These are phyloP conservation scores for Colletotrichum shisoi DNA, from an alignment of 2,329 filamentous ascomycete genomes.

Conservation along the genomic window DNA sequence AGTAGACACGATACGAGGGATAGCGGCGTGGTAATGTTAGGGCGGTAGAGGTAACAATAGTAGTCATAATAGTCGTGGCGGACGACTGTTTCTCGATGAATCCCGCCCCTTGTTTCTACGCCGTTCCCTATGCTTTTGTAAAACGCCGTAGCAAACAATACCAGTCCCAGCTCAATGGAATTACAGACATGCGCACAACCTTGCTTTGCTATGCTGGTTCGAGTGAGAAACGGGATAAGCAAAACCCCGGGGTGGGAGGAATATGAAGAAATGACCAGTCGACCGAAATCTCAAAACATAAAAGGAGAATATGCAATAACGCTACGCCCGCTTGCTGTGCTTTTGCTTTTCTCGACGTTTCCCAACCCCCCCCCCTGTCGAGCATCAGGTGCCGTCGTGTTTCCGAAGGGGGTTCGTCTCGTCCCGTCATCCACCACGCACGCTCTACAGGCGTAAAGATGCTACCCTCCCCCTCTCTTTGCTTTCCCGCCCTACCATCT, in stretches of 20 bases:
- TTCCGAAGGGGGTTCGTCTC: neutral
- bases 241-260: neutral
- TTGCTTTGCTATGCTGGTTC: slow-evolving; percentile 34
- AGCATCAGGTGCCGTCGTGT: slow-evolving; percentile 2
- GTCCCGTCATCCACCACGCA: neutral
- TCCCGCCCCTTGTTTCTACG: neutral
- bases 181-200: neutral
- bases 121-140: slow-evolving; percentile 12
- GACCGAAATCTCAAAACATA: neutral
- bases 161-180: neutral
- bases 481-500: neutral
- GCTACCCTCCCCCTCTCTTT: neutral
- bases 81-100: slow-evolving; percentile 3
- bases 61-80: neutral
- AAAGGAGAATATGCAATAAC: slow-evolving; percentile 9
- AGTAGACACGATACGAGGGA: neutral
- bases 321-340: slow-evolving; percentile 37
- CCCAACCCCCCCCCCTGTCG: neutral
- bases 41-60: too few species aligned
- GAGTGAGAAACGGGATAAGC: neutral
- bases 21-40: neutral
- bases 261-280: neutral
- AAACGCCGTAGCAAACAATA: neutral
- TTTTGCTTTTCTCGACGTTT: slow-evolving; percentile 6
- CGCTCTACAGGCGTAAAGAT: neutral